Percentiles rank a stretch among this genome's conserved stretches.
These are phyloP conservation scores for Kuraishia borneana DNA, from an alignment of 805 yeast species.

Conservation along the genomic window DNA sequence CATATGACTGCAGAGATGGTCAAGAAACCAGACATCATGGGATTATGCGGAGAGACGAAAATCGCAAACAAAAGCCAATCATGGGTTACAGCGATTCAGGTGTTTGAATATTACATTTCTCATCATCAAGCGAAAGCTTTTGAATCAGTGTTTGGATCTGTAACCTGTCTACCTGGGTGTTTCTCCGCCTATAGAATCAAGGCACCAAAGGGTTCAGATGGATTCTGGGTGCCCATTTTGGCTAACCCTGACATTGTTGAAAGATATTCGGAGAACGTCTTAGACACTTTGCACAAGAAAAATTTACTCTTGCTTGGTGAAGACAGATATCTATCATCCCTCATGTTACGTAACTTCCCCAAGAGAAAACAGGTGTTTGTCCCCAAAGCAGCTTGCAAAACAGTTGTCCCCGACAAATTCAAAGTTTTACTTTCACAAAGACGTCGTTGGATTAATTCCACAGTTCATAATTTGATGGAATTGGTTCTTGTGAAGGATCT, in stretches of 20 bases:
- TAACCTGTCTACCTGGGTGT: constrained; percentile 93
- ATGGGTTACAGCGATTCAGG: constrained; percentile 92
- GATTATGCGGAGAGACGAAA: constrained; percentile 90
- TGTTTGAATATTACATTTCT: constrained; percentile 84
- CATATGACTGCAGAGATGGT: constrained; percentile 90
- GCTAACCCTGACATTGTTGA: constrained; percentile 93
- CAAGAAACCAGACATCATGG: constrained; percentile 79
- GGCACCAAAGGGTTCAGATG: constrained; percentile 70
- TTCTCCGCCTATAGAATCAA: constrained; percentile 87
- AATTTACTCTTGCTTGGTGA: constrained; percentile 81
- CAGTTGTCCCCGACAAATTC: constrained; percentile 79
- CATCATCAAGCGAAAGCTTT: constrained; percentile 93
- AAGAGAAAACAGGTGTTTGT: constrained; percentile 79
- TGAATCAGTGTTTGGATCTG: constrained; percentile 91
- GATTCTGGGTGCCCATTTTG: constrained; percentile 87
- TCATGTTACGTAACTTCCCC: constrained; percentile 85
- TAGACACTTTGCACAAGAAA: constrained; percentile 77
- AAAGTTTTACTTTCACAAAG: constrained; percentile 78
- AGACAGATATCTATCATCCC: constrained; percentile 74
- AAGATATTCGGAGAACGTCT: constrained; percentile 77
- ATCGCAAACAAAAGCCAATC: constrained; percentile 72
- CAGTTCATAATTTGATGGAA: constrained; percentile 87
- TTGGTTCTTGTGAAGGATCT: constrained; percentile 73
- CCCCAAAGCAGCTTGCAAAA: constrained; percentile 86
- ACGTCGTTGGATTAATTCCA: constrained; percentile 95